Evolutionary conservation across 371 early-diverging fungal genomes (phyloP).

Genomic region (Basidiobolus heterosporus): DNA sequence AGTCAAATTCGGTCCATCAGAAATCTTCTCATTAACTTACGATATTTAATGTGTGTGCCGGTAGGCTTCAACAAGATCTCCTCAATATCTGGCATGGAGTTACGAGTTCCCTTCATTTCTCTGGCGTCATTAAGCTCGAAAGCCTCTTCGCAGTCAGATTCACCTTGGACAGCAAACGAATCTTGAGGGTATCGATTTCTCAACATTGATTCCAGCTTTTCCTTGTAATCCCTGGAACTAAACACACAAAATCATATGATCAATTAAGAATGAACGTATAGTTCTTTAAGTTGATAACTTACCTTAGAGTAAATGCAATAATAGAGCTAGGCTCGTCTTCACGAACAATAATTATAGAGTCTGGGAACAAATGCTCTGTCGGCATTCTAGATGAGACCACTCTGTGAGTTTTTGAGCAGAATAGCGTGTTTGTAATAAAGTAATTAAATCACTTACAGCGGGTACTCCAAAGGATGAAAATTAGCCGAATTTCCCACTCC

Average conservation of each 20-base stretch:
- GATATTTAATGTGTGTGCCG: conserved; percentile 40
- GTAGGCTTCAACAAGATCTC: conserved; percentile 34
- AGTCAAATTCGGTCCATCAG: too few relatives aligned
- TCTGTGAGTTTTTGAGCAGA: too few relatives aligned
- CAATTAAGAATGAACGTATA: not conserved
- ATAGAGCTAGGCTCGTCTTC: conserved; percentile 90
- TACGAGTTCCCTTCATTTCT: too few relatives aligned
- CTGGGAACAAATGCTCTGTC: conserved; percentile 70
- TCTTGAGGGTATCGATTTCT: too few relatives aligned
- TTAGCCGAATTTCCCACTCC: conserved; percentile 42
- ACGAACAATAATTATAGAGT: conserved; percentile 66
- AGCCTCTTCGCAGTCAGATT: too few relatives aligned
- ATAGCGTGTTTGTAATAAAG: too few relatives aligned
- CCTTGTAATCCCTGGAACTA: not conserved
- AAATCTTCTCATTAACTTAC: too few relatives aligned
- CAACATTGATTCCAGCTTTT: not conserved
- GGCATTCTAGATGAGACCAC: too few relatives aligned
- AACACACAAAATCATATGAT: not conserved
- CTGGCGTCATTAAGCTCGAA: too few relatives aligned
- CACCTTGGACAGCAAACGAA: too few relatives aligned
- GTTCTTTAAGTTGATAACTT: not conserved
- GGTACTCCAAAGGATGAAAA: conserved; percentile 50
- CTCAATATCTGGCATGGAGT: conserved; percentile 12
- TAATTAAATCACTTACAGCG: too few relatives aligned
- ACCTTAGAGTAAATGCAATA: conserved; percentile 67